These are phyloP conservation scores for Sergeia podlipaevii DNA, from an alignment of 208 protist genomes.

Conservation along the genomic window DNA sequence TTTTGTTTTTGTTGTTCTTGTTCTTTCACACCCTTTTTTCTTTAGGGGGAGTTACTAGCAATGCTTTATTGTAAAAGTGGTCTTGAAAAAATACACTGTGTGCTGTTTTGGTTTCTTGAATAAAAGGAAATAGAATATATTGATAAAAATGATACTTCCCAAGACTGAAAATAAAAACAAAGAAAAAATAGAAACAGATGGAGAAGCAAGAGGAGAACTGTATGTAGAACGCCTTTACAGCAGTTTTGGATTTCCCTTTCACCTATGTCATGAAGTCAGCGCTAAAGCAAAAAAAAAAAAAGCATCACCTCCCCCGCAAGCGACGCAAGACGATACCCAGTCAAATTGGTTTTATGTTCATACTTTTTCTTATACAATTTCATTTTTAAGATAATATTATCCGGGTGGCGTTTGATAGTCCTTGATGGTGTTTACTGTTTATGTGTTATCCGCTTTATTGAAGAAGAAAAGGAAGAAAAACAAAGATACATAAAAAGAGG, in stretches of 20 bases:
- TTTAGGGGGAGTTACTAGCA: no score
- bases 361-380: conserved; percentile 1
- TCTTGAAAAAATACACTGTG: not conserved
- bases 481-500: not conserved
- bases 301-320: no score
- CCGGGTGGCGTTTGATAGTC: conserved; percentile 2
- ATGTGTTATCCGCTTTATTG: conserved; percentile 6
- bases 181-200: conserved; percentile 5
- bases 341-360: no score
- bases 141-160: conserved; percentile 7
- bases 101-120: conserved; percentile 5
- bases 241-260: no score
- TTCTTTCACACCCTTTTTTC: no score
- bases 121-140: conserved; percentile 6
- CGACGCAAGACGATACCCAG: no score
- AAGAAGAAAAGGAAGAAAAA: not conserved
- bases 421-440: conserved; percentile 3
- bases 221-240: no score
- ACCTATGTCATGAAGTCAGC: no score
- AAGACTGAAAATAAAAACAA: conserved; percentile 3
- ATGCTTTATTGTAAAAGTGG: not conserved
- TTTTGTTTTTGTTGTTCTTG: no score
- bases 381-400: not conserved
- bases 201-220: no score
- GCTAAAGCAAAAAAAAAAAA: not conserved